Evolutionary conservation across 352 stramenopile genomes (phyloP), one percentile per base, ranked within the genome.

Genomic region (Globisporangium camurandrum): DNA sequence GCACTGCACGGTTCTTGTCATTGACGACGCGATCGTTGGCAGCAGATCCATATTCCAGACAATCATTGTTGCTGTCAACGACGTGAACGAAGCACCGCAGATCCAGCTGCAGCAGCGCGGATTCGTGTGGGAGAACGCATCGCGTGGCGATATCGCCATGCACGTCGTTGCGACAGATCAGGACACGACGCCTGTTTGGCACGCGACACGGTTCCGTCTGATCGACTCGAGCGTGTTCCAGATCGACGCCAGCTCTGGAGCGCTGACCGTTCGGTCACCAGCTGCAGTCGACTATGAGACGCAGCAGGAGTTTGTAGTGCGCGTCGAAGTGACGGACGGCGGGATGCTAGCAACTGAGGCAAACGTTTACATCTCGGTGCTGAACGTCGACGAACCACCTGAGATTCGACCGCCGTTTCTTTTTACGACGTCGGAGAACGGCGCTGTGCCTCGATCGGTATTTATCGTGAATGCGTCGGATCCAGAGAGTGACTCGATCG

Each of bases 381-480:
- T 48, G 49, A 54, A 54, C 30, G 27, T 30, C 6, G 49, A 47
- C 6, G 49, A 54, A 27, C 38, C 37, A 4, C 49, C 49, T 2
- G 2, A 33, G 12, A 28, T 54, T n/a, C 40, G 37, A 3, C 38
- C 49, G 19, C 38, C 49, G 9, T 48, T 42, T 22, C 49, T 11
- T 3, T 11, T 54, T 16, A 39, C 45, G 20, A 22, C 39, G 14
- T 12, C 19, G n/a, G 73, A 85, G 34, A 80, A 80, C 47, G 68
- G 59, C 14, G 41, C 27, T 7, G 58, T 61, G 34, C 73, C 73
- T 17, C 63, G 64, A 8, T 64, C 54, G 6, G 23, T 85, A 1
- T 61, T 73, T 20, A 49, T 68, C 7, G 42, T 80, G 1, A 77
- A 80, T 40, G 67, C 67, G 2, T 66, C 61, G 0, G 73, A 85